Conservation (phyloP, 1,139 yeast species). For the Suhomyces terraborum region DNA sequence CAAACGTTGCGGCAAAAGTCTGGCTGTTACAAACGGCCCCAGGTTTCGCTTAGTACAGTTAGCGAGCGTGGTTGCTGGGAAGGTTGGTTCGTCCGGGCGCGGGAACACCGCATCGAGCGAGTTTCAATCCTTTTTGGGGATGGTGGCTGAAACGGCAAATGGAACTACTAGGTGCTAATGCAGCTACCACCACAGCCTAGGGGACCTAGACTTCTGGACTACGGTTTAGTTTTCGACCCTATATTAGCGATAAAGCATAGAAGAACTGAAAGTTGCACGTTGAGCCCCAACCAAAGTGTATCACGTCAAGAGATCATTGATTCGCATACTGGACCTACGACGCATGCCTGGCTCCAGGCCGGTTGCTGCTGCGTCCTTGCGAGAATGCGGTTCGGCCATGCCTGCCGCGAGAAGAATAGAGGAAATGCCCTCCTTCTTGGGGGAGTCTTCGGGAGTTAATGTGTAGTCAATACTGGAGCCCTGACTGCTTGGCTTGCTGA, state of each 20-base stretch:
- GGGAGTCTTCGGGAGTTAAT: conserved; percentile 3
- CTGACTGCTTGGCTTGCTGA: conserved; percentile 21
- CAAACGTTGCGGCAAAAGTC: not conserved
- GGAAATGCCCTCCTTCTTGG: conserved; percentile 16
- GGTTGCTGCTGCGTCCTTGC: conserved; percentile 5
- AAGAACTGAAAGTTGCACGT: conserved; percentile 4
- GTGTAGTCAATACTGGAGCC: conserved; percentile 1
- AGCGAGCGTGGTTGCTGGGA: conserved; percentile 5
- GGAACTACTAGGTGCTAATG: not conserved
- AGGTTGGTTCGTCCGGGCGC: too few relatives aligned
- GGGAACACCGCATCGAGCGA: not conserved
- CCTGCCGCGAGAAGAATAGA: conserved; percentile 22
- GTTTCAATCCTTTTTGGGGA: not conserved
- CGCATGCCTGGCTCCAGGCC: conserved; percentile 12
- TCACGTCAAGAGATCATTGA: conserved; percentile 19
- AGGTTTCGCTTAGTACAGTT: conserved; percentile 1
- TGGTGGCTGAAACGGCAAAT: conserved; percentile 1
- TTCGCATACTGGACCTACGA: conserved; percentile 17
- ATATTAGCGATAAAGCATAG: conserved; percentile 2
- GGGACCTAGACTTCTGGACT: not conserved
- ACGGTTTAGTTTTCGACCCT: not conserved
- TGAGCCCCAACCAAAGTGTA: conserved; percentile 3
- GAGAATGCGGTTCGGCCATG: conserved; percentile 6
- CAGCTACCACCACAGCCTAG: not conserved
- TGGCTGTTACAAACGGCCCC: not conserved